These are phyloP conservation scores for Solanum aculeatissimum DNA, from an alignment of 305 asterid species.

Conservation along the genomic window DNA sequence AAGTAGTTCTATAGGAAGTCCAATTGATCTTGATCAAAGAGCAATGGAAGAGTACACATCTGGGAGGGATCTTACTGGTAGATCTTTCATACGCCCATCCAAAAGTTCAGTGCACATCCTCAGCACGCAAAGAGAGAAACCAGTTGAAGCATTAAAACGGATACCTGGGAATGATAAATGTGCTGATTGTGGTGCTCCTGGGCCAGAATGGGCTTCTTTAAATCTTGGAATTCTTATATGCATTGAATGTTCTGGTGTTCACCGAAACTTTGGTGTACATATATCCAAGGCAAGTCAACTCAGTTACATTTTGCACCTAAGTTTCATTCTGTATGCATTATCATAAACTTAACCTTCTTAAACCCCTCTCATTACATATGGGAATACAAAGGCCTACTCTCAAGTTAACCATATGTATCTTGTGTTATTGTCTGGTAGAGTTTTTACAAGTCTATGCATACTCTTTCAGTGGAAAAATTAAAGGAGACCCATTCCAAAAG, in stretches of 20 bases:
- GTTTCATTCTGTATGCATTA: background rate
- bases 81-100: slow-evolving; percentile 41
- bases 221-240: slow-evolving; percentile 84
- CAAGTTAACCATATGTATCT: background rate
- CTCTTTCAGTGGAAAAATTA: background rate
- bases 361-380: background rate
- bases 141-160: slow-evolving; percentile 46
- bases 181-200: slow-evolving; percentile 94
- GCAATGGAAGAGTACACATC: slow-evolving; percentile 30
- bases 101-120: slow-evolving; percentile 42
- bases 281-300: slow-evolving; percentile 70
- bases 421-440: background rate
- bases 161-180: slow-evolving; percentile 88
- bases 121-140: slow-evolving; percentile 34
- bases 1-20: slow-evolving; percentile 42
- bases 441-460: background rate
- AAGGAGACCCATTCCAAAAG: background rate
- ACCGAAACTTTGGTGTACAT: slow-evolving; percentile 94
- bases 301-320: background rate
- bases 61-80: slow-evolving; percentile 35
- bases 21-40: slow-evolving; percentile 31
- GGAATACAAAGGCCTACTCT: background rate
- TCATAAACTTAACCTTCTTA: background rate
- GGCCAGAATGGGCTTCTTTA: slow-evolving; percentile 97
- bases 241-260: slow-evolving; percentile 90